These are phyloP conservation scores for Rubia yunnanensis DNA, from an alignment of 257 asterid genomes.

Conservation along the genomic window DNA sequence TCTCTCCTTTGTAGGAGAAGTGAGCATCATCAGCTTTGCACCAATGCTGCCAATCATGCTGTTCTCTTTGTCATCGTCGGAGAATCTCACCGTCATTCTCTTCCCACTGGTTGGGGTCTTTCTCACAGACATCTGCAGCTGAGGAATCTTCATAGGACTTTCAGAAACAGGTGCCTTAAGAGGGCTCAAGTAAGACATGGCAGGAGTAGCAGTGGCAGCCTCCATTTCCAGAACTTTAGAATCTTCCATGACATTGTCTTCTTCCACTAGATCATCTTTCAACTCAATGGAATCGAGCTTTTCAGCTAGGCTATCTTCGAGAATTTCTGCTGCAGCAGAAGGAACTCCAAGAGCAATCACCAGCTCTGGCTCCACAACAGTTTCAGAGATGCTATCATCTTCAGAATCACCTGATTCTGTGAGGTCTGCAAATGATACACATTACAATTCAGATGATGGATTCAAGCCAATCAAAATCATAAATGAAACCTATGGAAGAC, in stretches of 20 bases:
- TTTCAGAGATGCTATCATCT: neutral
- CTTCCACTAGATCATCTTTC: conserved; percentile 1
- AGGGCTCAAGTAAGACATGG: neutral
- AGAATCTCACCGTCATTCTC: neutral
- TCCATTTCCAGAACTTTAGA: neutral
- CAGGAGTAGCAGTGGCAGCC: neutral
- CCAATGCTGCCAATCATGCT: conserved; percentile 25
- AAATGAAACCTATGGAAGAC: neutral
- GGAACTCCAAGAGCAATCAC: neutral
- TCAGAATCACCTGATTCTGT: neutral
- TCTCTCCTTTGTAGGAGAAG: conserved; percentile 14
- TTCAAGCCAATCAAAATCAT: neutral
- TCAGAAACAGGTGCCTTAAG: neutral
- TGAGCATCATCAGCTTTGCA: conserved; percentile 8
- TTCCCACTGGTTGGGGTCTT: conserved; percentile 17
- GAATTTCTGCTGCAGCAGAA: neutral
- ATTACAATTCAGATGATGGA: neutral
- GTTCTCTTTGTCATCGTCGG: conserved; percentile 55
- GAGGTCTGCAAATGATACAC: neutral
- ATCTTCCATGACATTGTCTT: neutral
- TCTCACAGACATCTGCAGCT: conserved; percentile 15
- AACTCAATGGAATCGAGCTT: neutral
- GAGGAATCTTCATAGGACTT: conserved; percentile 6
- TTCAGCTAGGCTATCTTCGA: neutral
- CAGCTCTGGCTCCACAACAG: neutral